Base-by-base conservation (phyloP, 169 alveolate genomes). In the Plasmodium gallinaceum region DNA sequence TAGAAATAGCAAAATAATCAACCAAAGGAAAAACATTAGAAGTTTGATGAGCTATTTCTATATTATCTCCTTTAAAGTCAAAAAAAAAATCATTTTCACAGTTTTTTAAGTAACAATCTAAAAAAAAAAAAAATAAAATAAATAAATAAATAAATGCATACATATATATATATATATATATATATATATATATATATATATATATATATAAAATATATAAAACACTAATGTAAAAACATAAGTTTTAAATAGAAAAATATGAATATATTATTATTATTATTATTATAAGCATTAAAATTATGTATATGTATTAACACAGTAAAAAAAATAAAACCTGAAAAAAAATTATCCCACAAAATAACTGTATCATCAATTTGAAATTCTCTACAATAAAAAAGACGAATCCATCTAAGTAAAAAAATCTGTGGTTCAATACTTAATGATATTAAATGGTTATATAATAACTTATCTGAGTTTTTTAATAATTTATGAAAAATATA, bases 381-480 rank as follows among this genome's bases (percentile, higher is more conserved):
- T 70, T 95, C 97, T 61, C 97, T 88, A 57, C 96, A 92, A 72
- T 94, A 95, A 62, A 95, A 68, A 61, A 95, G 94, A 61, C 97
- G 86, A 18, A 95, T 92, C 97, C 97, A 95, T 26, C 97, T 65
- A 58, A 93, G 93, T 0, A 93, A 73, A 68, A 93, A 93, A 37
- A 93, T 86, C 76, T 93, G 96, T 32, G 96, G 96, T 42, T 93
- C 96, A 43, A 93, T 45, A 39, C 91, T 93, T 18, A 93, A 88
- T 9, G 91, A 78, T 48, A 86, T 91, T 72, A 93, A 90, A 64
- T 93, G 94, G 10, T 74, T 76, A 58, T 74, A 93, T 66, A 93
- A 52, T 32, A 72, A 69, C 32, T 69, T 58, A 57, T 93, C 96
- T 64, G 80, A 70, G 22, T 73, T 88, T 94, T 93, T 94, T 46